A percentile compares a stretch with the other conserved stretches of the same genome.
Evolutionary conservation across 495 filamentous ascomycete genomes (phyloP).

Genomic region (Tirmania nivea): DNA sequence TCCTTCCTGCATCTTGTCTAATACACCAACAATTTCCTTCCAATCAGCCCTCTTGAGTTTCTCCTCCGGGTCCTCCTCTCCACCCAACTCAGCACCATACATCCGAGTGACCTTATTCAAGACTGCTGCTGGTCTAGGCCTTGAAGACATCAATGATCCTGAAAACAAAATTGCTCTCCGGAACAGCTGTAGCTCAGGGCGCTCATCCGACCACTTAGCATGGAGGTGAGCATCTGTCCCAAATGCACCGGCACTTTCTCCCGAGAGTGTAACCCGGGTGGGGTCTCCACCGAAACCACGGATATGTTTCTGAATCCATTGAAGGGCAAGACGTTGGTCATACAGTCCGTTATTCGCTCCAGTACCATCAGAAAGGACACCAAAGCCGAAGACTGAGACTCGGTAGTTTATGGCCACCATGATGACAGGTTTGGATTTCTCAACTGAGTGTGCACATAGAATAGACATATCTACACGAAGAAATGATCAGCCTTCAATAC

Average conservation of each 20-base stretch:
- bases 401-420: conserved; percentile 43
- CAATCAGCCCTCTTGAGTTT: no score
- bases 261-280: conserved; percentile 41
- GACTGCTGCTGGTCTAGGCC: conserved; percentile 22
- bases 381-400: conserved; percentile 42
- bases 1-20: no score
- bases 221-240: no score
- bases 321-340: conserved; percentile 45
- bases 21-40: no score
- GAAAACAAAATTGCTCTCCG: no score
- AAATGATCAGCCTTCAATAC: no score
- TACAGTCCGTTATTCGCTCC: conserved; percentile 39
- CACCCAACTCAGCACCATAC: conserved; percentile 21
- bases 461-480: no score
- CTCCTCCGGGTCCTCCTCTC: no score
- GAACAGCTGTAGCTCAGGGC: no score
- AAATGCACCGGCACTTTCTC: conserved; percentile 42
- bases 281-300: conserved; percentile 47
- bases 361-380: conserved; percentile 8
- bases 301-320: conserved; percentile 57
- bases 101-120: conserved; percentile 22
- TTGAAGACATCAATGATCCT: conserved; percentile 18
- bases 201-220: no score
- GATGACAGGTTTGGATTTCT: conserved; percentile 22
- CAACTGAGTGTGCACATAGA: no score